phyloP scores from a whole-genome alignment of 441 rosid genomes.

The Oxalis stricta region DNA sequence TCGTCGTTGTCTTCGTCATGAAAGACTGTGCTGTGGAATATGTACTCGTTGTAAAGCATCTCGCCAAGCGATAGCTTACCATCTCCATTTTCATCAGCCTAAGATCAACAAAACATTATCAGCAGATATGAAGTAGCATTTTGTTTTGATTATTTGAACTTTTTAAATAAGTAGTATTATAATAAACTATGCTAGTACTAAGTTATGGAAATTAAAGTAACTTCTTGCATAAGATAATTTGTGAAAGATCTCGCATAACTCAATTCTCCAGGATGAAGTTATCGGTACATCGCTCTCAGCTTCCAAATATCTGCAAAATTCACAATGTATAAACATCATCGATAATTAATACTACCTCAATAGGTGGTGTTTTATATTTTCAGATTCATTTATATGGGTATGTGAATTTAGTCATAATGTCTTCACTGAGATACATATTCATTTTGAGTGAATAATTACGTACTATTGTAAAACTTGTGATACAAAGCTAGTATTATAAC shows the following conservation, averaged over 20 bases:
- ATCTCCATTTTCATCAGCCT: conserved; percentile 58
- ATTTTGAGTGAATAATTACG: no score
- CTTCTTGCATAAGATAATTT: conserved; percentile 38
- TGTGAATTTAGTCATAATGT: no score
- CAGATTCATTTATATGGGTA: background rate
- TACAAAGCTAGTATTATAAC: background rate
- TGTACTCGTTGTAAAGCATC: conserved; percentile 39
- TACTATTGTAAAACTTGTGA: background rate
- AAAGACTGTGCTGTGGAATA: conserved; percentile 40
- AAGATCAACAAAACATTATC: conserved; percentile 1
- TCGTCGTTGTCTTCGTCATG: conserved; percentile 22
- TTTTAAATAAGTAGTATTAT: no score
- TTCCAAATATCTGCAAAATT: conserved; percentile 18
- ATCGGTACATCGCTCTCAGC: conserved; percentile 34
- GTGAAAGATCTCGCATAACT: conserved; percentile 43
- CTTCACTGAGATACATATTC: no score
- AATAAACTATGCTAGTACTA: no score
- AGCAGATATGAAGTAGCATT: no score
- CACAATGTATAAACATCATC: background rate
- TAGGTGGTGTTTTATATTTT: no score
- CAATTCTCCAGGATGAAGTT: conserved; percentile 55
- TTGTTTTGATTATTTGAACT: no score
- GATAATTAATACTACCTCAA: no score
- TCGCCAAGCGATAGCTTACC: conserved; percentile 40
- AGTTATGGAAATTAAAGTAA: conserved; percentile 2